Percentiles rank a stretch among this genome's conserved stretches.
phyloP scores from a whole-genome alignment of 2,329 filamentous ascomycete genomes.

The Tolypocladium guangdongense region DNA sequence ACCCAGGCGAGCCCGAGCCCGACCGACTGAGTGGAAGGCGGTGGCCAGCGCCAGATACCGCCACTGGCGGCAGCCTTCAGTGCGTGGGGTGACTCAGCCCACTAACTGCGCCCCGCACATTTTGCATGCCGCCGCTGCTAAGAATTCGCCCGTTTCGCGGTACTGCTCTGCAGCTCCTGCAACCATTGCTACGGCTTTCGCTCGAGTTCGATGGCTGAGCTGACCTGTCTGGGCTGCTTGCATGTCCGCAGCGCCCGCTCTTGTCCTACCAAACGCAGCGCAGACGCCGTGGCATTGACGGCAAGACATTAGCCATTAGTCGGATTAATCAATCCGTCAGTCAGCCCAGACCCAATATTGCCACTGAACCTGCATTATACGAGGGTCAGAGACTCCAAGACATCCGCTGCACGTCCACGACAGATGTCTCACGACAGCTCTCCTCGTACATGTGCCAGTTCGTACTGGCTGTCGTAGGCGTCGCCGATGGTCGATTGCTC shows the following conservation, averaged over 20 bases:
- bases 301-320: background rate
- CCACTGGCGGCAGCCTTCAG: background rate
- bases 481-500: background rate
- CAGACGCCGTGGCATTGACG: background rate
- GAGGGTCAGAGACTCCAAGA: background rate
- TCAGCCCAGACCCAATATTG: background rate
- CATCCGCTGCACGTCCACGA: no score
- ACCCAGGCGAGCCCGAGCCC: background rate
- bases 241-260: background rate
- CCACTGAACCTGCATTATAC: background rate
- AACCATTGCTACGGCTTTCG: slow-evolving; percentile 12
- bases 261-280: background rate
- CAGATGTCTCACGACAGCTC: background rate
- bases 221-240: background rate
- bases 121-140: background rate
- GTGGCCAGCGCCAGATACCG: background rate
- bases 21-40: background rate
- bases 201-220: slow-evolving; percentile 12
- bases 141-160: background rate
- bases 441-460: no score
- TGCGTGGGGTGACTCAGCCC: background rate
- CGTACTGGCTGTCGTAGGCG: background rate
- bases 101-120: slow-evolving; percentile 10
- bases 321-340: background rate
- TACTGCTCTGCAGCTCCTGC: background rate